Base-by-base conservation (phyloP, 208 protist genomes). In the Leishmania turanica region DNA sequence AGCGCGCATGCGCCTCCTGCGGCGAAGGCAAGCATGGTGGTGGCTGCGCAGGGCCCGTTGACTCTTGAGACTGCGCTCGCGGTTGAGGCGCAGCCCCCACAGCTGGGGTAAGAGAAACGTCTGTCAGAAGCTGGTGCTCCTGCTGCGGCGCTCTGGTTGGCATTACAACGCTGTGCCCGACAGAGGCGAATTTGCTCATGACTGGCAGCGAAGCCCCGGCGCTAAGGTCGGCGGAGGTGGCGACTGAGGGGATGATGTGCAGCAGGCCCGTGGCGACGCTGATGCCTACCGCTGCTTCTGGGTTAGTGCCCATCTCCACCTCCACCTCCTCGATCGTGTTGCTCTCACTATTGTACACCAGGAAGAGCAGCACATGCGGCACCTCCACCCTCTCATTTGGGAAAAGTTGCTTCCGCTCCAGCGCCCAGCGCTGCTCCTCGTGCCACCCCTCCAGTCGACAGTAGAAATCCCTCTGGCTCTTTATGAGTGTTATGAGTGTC, bases 281-380 rank as follows among this genome's bases (percentile, higher is more conserved):
- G 49, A 95, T 85, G 15, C 95, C 94, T 1, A 98, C 83, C 15
- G 89, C 87, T 15, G 89, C 84, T 76, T 89, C 88, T 1, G 85
- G 79, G 24, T 88, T 75, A 6, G 76, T 71, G n/a, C 84, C 86
- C 80, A 98, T 87, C 40, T 96, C 88, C 54, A 96, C 77, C 40
- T 82, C 68, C 78, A 97, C 90, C 79, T 96, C 92, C 85, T 89
- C 84, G 45, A 97, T 84, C 5, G 86, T 84, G 81, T 96, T 96
- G 56, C 71, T 85, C 49, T 89, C 88, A 45, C 87, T 84, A 80
- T 98, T 89, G 85, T 95, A 97, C 13, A 97, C 66, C 5, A 97
- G 84, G 21, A 97, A 79, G 24, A 95, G 78, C 27, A 97, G 75
- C 49, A 77, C 83, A 79, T 93, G 88, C n/a, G 91, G 73, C 13